Percentiles rank a stretch among this genome's conserved stretches.
Conservation (phyloP, 208 protist genomes). For the Trypanosoma theileri region DNA sequence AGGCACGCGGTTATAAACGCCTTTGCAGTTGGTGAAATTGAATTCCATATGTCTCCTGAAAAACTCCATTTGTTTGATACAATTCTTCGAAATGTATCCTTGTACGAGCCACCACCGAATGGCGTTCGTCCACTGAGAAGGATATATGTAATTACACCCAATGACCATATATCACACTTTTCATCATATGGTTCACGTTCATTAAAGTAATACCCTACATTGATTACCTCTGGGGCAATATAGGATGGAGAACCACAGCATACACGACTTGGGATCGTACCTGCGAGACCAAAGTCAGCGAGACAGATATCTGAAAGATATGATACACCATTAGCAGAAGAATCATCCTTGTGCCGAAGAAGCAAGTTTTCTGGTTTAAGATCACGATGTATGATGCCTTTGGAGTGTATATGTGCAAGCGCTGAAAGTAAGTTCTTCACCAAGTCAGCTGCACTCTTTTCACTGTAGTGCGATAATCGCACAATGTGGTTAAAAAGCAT, state of each 20-base stretch:
- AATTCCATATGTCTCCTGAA: slow-evolving; percentile 46
- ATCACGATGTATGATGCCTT: slow-evolving; percentile 98
- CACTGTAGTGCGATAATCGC: slow-evolving; percentile 95
- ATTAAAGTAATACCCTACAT: slow-evolving; percentile 56
- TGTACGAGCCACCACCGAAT: slow-evolving; percentile 60
- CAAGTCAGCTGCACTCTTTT: slow-evolving; percentile 95
- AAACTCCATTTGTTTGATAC: slow-evolving; percentile 65
- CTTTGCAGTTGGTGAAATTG: slow-evolving; percentile 45
- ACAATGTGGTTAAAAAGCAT: slow-evolving; percentile 98
- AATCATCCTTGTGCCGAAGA: slow-evolving; percentile 93
- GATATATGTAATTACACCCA: slow-evolving; percentile 85
- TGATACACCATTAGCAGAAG: slow-evolving; percentile 27
- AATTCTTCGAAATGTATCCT: slow-evolving; percentile 67
- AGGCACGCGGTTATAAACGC: slow-evolving; percentile 71
- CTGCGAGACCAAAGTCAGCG: slow-evolving; percentile 97
- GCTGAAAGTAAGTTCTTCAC: slow-evolving; percentile 96
- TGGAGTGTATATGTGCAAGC: slow-evolving; percentile 94
- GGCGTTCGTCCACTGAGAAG: slow-evolving; percentile 77
- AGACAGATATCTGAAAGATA: slow-evolving; percentile 91
- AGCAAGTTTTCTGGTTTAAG: slow-evolving; percentile 72
- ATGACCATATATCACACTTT: slow-evolving; percentile 86
- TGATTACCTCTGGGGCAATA: slow-evolving; percentile 85
- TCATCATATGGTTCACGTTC: slow-evolving; percentile 55
- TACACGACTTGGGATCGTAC: slow-evolving; percentile 50
- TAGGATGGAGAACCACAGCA: slow-evolving; percentile 83